phyloP scores from a whole-genome alignment of 345 rosid species.

The Viola odorata region DNA sequence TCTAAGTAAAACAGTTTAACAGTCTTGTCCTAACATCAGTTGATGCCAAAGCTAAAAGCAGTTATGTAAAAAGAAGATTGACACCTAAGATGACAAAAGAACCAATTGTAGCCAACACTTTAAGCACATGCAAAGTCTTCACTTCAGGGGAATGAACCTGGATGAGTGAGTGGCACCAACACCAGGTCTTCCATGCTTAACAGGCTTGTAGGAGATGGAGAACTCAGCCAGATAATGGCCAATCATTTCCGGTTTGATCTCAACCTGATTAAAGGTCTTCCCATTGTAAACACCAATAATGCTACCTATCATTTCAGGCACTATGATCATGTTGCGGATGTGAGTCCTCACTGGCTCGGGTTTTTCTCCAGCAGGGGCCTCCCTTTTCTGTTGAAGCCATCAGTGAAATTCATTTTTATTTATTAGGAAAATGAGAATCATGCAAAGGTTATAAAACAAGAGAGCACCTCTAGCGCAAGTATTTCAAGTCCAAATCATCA shows the following conservation, averaged over 20 bases:
- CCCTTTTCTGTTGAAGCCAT: conserved; percentile 60
- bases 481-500: no score
- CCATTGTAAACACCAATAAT: conserved; percentile 93
- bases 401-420: background rate
- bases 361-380: conserved; percentile 95
- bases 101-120: no score
- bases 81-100: background rate
- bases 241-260: conserved; percentile 98
- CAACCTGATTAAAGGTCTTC: conserved; percentile 91
- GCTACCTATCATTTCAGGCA: conserved; percentile 97
- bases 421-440: no score
- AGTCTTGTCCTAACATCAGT: background rate
- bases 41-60: background rate
- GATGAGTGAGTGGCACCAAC: conserved; percentile 98
- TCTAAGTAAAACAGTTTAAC: background rate
- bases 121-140: conserved; percentile 12
- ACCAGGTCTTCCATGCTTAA: conserved; percentile 99
- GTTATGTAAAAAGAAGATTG: background rate
- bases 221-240: conserved; percentile 33
- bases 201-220: conserved; percentile 52
- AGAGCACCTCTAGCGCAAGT: no score
- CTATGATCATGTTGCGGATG: conserved; percentile 90
- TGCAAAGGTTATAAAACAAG: no score
- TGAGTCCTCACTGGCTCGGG: conserved; percentile 96
- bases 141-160: conserved; percentile 94